A percentile compares a stretch with the other conserved stretches of the same genome.
Conservation (phyloP, 73 alveolate species). For the Strombidium stylifer region DNA sequence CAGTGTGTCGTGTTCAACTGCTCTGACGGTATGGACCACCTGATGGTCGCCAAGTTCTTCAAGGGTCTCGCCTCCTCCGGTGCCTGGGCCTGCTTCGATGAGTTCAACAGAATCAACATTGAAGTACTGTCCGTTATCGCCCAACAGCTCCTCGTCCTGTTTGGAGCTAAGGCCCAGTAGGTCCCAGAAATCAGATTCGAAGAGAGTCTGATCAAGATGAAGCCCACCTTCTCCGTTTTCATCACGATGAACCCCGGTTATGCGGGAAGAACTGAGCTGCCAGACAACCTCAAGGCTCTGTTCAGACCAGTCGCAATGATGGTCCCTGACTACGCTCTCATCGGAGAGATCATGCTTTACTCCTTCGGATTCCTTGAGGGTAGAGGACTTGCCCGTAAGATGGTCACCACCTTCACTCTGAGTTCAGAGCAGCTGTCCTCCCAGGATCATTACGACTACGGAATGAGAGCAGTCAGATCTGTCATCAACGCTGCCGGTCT, state of each 20-base stretch:
- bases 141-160: constrained; percentile 84
- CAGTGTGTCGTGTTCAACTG: constrained; percentile 95
- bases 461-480: constrained; percentile 99
- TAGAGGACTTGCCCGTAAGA: constrained; percentile 96
- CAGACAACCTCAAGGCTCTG: constrained; percentile 96
- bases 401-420: constrained; percentile 99
- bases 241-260: constrained; percentile 99
- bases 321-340: constrained; percentile 99
- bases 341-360: constrained; percentile 99
- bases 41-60: constrained; percentile 99
- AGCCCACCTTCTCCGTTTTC: constrained; percentile 99
- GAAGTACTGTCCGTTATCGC: constrained; percentile 97
- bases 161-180: constrained; percentile 82
- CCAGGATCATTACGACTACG: constrained; percentile 98
- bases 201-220: constrained; percentile 87
- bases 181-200: constrained; percentile 90
- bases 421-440: constrained; percentile 98
- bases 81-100: constrained; percentile 99
- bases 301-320: constrained; percentile 97
- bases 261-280: constrained; percentile 98
- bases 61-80: constrained; percentile 99
- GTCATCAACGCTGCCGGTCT: constrained; percentile 99
- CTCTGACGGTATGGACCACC: constrained; percentile 96
- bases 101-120: constrained; percentile 96
- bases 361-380: constrained; percentile 98